Evolutionary conservation across 2,329 filamentous ascomycete species (phyloP), one percentile per base, ranked within the genome.

Genomic region (Talaromyces sp.): DNA sequence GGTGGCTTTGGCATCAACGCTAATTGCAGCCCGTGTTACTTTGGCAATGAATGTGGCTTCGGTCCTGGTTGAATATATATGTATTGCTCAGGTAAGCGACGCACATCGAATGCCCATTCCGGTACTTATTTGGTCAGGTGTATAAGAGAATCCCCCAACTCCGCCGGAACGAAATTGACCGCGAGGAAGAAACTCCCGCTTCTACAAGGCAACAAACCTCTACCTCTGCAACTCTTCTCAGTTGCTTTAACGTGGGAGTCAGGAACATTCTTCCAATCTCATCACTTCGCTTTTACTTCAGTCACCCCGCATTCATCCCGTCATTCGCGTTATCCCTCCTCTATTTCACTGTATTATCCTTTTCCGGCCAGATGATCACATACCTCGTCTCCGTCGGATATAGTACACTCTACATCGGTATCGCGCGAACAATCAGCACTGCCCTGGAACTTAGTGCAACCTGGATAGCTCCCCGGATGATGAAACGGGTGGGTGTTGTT

Each of bases 271-370:
- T 56, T 2, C 54, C 54, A 6, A n/a, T 50, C 15, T 50, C 43
- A 6, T 56, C 54, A 6, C 45, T 56, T n/a, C 19, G 37, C n/a
- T 56, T 56, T 36, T 74, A 73, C 40, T 55, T 66, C 9, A 36
- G 54, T 11, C 69, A 64, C 50, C 61, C 64, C 1, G 69, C 72
- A 5, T 76, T 77, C 58, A 60, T 76, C 4, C 69, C 81, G 0
- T 83, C 81, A 0, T 68, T 82, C 11, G 73, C 80, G 2, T 66
- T 82, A 7, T 76, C 77, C 9, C 65, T 83, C 3, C 73, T 83
- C 13, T 81, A 83, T 64, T 70, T 84, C 35, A 84, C 81, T 1
- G 80, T 83, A 15, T 69, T 84, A 15, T 78, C 80, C 1, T 84
- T 83, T 63, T 73, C 77, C 1, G 77, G 78, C 1, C 81, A 80